Evolutionary conservation across 192 early-diverging fungal genomes (phyloP).

Genomic region (Pilaira anomala): DNA sequence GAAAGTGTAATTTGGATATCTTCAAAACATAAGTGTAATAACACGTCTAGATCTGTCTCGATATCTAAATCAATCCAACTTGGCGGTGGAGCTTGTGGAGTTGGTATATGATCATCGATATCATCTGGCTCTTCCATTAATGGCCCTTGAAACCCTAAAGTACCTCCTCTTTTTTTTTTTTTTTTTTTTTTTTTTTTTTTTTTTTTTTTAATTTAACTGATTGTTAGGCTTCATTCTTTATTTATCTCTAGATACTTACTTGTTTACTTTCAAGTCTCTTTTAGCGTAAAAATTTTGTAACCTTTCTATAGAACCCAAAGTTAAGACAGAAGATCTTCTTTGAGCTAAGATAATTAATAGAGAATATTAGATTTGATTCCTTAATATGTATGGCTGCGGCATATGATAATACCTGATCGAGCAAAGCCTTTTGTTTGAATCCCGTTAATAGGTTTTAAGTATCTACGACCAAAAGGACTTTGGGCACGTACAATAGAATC

Average conservation of each 20-base stretch:
- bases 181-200: neutral
- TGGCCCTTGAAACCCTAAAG: conserved; percentile 26
- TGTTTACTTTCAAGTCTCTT: conserved; percentile 45
- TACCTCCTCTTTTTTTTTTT: conserved; percentile 21
- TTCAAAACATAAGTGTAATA: conserved; percentile 40
- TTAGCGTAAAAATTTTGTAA: conserved; percentile 58
- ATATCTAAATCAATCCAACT: conserved; percentile 40
- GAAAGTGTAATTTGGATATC: conserved; percentile 51
- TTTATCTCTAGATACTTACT: conserved; percentile 27
- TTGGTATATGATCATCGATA: conserved; percentile 32
- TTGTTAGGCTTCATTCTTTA: too few species aligned
- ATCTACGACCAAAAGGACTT: conserved; percentile 27
- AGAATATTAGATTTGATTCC: neutral
- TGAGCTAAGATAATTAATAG: conserved; percentile 26
- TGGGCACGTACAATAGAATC: conserved; percentile 22
- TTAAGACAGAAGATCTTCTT: conserved; percentile 46
- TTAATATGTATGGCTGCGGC: too few species aligned
- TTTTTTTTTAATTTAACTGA: neutral
- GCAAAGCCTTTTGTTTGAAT: conserved; percentile 37
- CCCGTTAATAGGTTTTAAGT: conserved; percentile 30
- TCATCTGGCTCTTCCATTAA: conserved; percentile 44
- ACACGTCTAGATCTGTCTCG: conserved; percentile 45
- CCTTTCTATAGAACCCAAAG: conserved; percentile 53
- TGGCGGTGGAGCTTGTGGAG: conserved; percentile 43
- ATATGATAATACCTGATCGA: conserved; percentile 24